Conservation (phyloP, 495 filamentous ascomycete species). For the Bacidia rubella region DNA sequence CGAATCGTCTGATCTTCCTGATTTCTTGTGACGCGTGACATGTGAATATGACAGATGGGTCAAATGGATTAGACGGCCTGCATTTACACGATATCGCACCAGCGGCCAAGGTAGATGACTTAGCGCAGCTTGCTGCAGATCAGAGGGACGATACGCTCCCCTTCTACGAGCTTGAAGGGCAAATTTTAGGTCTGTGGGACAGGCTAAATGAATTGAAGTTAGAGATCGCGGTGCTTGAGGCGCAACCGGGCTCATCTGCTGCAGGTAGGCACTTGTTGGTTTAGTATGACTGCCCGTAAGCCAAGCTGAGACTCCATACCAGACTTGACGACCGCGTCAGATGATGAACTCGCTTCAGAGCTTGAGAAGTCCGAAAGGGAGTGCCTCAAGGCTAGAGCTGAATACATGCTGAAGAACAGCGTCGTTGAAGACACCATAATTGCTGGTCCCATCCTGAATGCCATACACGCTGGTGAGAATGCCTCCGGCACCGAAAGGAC, state of each 20-base stretch:
- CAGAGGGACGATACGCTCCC: constrained; percentile 35
- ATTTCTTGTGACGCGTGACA: neutral
- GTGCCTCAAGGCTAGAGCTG: constrained; percentile 53
- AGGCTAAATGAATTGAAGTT: constrained; percentile 54
- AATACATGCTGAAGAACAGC: constrained; percentile 50
- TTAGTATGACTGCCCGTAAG: constrained; percentile 11
- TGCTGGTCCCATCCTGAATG: constrained; percentile 61
- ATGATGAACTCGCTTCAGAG: constrained; percentile 36
- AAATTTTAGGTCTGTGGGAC: constrained; percentile 53
- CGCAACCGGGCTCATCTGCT: neutral
- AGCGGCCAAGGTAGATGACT: neutral
- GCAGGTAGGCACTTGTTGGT: neutral
- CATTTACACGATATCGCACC: neutral
- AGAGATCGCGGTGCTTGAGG: constrained; percentile 53
- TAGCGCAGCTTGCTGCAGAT: constrained; percentile 26
- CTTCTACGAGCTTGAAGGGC: constrained; percentile 46
- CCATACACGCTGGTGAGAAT: constrained; percentile 54
- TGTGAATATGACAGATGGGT: neutral
- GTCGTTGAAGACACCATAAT: constrained; percentile 53
- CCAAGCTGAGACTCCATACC: constrained; percentile 16
- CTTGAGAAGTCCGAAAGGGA: constrained; percentile 45
- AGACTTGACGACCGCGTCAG: constrained; percentile 19
- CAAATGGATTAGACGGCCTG: neutral
- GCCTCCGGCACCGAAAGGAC: constrained; percentile 54
- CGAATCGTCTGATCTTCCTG: neutral